Conservation (phyloP, 2,329 filamentous ascomycete genomes). For the Fusarium longipes region DNA sequence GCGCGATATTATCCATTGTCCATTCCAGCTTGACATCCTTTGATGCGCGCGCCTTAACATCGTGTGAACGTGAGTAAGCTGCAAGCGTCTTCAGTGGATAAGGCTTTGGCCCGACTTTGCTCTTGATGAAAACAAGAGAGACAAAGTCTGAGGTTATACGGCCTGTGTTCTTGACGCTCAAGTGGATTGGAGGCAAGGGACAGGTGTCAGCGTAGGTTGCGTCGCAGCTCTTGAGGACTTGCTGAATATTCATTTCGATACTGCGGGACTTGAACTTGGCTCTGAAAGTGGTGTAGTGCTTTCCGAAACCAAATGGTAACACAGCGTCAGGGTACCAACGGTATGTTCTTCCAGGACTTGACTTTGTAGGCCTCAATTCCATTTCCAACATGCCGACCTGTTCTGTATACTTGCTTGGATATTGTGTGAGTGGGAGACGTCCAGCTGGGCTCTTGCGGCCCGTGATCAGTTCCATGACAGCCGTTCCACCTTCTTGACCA, state of each 20-base stretch:
- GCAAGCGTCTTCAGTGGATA: slow-evolving; percentile 10
- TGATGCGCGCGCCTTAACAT: fast-evolving
- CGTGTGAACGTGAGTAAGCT: neutral
- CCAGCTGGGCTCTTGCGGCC: neutral
- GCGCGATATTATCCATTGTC: slow-evolving; percentile 12
- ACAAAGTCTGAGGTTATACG: neutral
- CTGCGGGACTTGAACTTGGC: slow-evolving; percentile 3
- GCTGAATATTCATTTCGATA: neutral
- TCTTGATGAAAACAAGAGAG: neutral
- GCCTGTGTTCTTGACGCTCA: slow-evolving; percentile 5
- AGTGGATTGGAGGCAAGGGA: neutral
- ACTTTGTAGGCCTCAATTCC: slow-evolving; percentile 4
- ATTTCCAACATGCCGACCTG: slow-evolving; percentile 1
- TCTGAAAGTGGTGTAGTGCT: slow-evolving; percentile 14
- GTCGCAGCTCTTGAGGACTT: neutral
- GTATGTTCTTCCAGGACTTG: slow-evolving; percentile 2
- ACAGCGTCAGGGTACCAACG: slow-evolving; percentile 4
- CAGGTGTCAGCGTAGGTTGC: neutral
- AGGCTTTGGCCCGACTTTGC: slow-evolving; percentile 1
- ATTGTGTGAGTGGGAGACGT: neutral
- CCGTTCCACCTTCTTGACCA: slow-evolving; percentile 8
- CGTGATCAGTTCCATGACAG: neutral
- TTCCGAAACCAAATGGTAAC: neutral
- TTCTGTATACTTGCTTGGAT: neutral
- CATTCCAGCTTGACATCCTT: neutral